Base-by-base conservation (phyloP, 2,329 filamentous ascomycete genomes). In the Fusarium sp. region DNA sequence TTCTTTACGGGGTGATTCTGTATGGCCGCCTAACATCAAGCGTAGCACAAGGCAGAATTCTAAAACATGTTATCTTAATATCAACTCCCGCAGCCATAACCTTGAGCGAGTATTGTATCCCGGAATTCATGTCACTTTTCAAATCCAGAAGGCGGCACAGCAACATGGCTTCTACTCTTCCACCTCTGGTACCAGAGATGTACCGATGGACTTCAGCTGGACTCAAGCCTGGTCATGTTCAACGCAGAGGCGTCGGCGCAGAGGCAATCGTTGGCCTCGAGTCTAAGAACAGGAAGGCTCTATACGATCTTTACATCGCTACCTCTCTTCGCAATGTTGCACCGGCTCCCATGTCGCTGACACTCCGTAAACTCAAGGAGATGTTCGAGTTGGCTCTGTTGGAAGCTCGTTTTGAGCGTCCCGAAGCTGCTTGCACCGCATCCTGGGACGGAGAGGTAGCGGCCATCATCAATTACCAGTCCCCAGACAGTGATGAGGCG, bases 281-380 rank as follows among this genome's bases (percentile, higher is more conserved):
- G 14, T 16, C 22, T 0, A 51, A 34, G 16, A 51, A 51, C 22
- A 34, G 30, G 16, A 34, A 3, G 9, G 16, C 47, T 14, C 16
- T 51, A 7, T 51, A 51, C 22, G 47, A 51, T 13, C 47, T 51
- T 7, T 51, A 34, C 30, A 51, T 51, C 22, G 20, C 30, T 4
- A 34, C 47, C 5, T 6, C 30, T 14, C 22, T 51, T 25, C 47
- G 47, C 7, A 51, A 51, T 51, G 8, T 25, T 8, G 47, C 30
- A 51, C 16, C 30, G 2, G 8, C 8, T 8, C 37, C 47, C 6
- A 25, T 18, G 2, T 25, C 47, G 16, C 12, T 37, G 30, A 51
- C 47, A 4, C 24, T 51, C 29, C 47, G 7, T 2, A 32, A 25
- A 2, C 47, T 51, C 47, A 51, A 51, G 14, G 30, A 37, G 0